Percentiles rank a stretch among this genome's conserved stretches.
Conservation (phyloP, 148 eudicot species). For the Camellia japonica region DNA sequence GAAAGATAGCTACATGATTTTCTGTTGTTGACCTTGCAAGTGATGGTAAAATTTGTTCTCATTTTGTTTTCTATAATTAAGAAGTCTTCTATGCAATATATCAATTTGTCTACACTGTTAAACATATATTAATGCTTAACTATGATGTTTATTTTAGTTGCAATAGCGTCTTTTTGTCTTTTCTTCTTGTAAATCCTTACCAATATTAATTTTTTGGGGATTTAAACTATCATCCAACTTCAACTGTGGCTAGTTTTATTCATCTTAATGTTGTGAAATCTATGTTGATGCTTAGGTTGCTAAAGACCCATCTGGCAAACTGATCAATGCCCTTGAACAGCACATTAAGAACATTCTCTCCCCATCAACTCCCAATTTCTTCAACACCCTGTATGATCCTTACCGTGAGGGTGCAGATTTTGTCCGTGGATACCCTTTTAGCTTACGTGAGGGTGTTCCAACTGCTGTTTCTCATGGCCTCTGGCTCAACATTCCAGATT, state of each 20-base stretch:
- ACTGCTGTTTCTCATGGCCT: constrained; percentile 67
- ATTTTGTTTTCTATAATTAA: background rate
- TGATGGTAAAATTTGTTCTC: too few relatives aligned
- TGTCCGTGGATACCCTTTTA: constrained; percentile 69
- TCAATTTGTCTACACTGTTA: background rate
- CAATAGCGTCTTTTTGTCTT: background rate
- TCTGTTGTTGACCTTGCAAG: too few relatives aligned
- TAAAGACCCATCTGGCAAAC: constrained; percentile 58
- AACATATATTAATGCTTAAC: background rate
- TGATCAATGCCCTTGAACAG: constrained; percentile 58
- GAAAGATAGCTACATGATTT: background rate
- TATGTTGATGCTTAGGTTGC: constrained; percentile 38
- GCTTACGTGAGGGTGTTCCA: constrained; percentile 58
- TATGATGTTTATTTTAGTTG: background rate
- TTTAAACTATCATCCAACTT: background rate
- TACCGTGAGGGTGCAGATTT: constrained; percentile 65
- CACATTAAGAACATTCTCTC: constrained; percentile 59
- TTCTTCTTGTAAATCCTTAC: background rate
- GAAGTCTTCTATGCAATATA: background rate
- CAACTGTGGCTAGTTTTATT: background rate
- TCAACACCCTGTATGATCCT: constrained; percentile 68
- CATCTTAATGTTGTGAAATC: background rate
- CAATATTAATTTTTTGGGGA: background rate
- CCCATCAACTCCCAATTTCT: constrained; percentile 66
- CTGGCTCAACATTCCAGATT: constrained; percentile 73